These are phyloP conservation scores for Daphne laureola DNA, from an alignment of 441 rosid genomes.

Conservation along the genomic window DNA sequence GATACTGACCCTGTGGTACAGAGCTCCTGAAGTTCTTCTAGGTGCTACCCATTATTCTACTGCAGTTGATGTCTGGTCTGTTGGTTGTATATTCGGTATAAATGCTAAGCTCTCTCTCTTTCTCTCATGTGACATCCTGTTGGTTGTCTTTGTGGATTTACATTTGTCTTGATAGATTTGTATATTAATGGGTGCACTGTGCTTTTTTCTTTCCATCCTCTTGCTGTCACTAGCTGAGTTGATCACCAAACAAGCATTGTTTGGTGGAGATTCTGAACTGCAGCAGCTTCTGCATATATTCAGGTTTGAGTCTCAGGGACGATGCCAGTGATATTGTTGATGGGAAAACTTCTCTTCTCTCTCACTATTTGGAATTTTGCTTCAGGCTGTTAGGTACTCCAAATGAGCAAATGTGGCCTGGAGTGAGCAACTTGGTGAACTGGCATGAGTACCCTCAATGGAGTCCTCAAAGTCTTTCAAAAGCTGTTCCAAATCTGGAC, in stretches of 20 bases:
- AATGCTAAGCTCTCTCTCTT: neutral
- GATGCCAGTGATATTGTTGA: too few relatives aligned
- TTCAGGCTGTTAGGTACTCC: constrained; percentile 91
- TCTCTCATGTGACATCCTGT: neutral
- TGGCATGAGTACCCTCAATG: constrained; percentile 99
- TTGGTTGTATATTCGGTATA: constrained; percentile 88
- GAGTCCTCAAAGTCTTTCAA: constrained; percentile 58
- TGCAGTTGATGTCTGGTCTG: constrained; percentile 98
- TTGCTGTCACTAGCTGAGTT: constrained; percentile 56
- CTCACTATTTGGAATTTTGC: neutral
- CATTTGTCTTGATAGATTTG: neutral
- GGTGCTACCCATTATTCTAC: constrained; percentile 98
- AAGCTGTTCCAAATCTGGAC: constrained; percentile 63
- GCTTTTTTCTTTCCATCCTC: constrained; percentile 8
- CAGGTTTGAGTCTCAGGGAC: constrained; percentile 28
- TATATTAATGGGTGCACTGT: constrained; percentile 2
- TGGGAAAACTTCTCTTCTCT: neutral
- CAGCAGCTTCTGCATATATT: constrained; percentile 96
- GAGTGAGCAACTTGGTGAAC: constrained; percentile 73
- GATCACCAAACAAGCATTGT: constrained; percentile 81
- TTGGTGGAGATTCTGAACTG: constrained; percentile 95
- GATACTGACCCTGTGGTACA: constrained; percentile 94
- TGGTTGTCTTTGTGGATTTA: neutral
- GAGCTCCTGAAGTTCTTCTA: constrained; percentile 94
- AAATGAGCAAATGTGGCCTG: constrained; percentile 87